Evolutionary conservation across 1,284 basidiomycete species (phyloP).

Genomic region (Fomes fomentarius): DNA sequence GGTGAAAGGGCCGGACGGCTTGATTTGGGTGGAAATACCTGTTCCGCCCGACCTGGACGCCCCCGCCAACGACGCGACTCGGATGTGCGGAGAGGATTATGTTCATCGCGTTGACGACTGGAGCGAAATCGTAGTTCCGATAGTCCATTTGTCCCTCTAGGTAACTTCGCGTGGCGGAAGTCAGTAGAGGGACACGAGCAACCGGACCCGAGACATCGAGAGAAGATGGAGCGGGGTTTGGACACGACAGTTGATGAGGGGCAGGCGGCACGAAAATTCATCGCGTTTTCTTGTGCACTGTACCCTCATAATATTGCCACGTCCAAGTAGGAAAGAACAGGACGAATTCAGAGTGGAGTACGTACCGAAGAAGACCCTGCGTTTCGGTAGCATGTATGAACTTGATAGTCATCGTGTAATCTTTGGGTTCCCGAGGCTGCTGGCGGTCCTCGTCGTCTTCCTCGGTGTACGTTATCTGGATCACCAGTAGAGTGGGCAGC

Average conservation of each 20-base stretch:
- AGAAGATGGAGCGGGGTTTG: constrained; percentile 10
- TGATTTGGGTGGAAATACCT: constrained; percentile 71
- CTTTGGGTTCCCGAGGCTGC: constrained; percentile 41
- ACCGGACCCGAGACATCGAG: not conserved
- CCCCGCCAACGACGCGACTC: constrained; percentile 56
- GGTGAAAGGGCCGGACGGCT: constrained; percentile 40
- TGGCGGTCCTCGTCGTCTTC: constrained; percentile 55
- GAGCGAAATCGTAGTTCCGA: constrained; percentile 64
- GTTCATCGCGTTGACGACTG: constrained; percentile 74
- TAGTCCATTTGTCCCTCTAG: constrained; percentile 61
- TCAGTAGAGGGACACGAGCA: constrained; percentile 18
- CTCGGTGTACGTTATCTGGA: constrained; percentile 63
- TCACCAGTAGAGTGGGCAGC: constrained; percentile 60
- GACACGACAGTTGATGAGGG: constrained; percentile 25
- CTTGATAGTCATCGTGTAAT: constrained; percentile 65
- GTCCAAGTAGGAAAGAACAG: constrained; percentile 7
- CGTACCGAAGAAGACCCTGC: constrained; percentile 56
- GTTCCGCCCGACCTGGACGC: constrained; percentile 75
- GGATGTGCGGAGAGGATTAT: constrained; percentile 68
- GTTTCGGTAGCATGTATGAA: constrained; percentile 64
- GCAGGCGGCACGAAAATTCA: constrained; percentile 15
- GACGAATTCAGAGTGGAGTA: not conserved
- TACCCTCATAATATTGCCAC: constrained; percentile 24
- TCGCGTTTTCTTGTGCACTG: constrained; percentile 12
- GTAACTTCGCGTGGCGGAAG: constrained; percentile 46